phyloP scores from a whole-genome alignment of 2,329 filamentous ascomycete species.

The Chaetomiaceae sp. region DNA sequence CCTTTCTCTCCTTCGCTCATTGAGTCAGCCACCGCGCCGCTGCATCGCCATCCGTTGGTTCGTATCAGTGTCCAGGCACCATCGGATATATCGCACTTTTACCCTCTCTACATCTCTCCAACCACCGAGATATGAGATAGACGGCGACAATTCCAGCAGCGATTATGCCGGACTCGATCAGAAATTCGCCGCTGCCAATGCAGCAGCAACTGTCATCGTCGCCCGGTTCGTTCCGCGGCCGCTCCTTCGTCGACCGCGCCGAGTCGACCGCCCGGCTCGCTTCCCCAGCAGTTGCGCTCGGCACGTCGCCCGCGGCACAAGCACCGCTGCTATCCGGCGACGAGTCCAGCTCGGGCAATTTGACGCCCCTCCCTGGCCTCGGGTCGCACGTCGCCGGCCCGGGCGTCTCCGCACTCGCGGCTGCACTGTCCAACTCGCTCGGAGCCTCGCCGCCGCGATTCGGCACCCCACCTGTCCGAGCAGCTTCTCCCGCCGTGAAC shows the following conservation, averaged over 20 bases:
- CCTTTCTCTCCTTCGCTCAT: too few relatives aligned
- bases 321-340: constrained; percentile 30
- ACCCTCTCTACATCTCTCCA: not conserved
- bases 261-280: constrained; percentile 56
- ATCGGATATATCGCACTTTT: too few relatives aligned
- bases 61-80: not conserved
- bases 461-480: constrained; percentile 56
- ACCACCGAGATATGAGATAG: constrained; percentile 18
- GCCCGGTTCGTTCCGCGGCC: constrained; percentile 39
- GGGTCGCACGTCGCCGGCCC: constrained; percentile 64
- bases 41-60: not conserved
- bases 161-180: constrained; percentile 26
- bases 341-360: constrained; percentile 39
- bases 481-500: constrained; percentile 51
- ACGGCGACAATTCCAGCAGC: not conserved
- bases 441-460: constrained; percentile 64
- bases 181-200: constrained; percentile 27
- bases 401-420: constrained; percentile 80
- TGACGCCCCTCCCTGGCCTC: constrained; percentile 60
- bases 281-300: constrained; percentile 46
- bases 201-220: constrained; percentile 42
- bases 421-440: constrained; percentile 71
- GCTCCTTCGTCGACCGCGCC: constrained; percentile 49
- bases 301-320: constrained; percentile 25
- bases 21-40: too few relatives aligned